Evolutionary conservation across 257 asterid species (phyloP).

Genomic region (Jacaranda mimosifolia): DNA sequence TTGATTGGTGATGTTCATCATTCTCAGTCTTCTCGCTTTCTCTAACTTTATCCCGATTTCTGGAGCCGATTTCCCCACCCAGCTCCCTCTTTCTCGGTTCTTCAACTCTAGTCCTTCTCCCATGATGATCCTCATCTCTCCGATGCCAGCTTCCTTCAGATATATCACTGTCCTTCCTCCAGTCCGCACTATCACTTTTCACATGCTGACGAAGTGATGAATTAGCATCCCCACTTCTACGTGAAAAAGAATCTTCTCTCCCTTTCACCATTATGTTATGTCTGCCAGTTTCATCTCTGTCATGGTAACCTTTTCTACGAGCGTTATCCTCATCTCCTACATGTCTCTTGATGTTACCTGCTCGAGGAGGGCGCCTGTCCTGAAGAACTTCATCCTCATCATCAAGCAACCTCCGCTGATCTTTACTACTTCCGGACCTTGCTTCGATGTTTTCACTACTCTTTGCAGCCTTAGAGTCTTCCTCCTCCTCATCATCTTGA

Average conservation of each 20-base stretch:
- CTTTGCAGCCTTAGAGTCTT: slow-evolving; percentile 67
- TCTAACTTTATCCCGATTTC: slow-evolving; percentile 60
- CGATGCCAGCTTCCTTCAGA: slow-evolving; percentile 72
- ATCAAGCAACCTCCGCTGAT: slow-evolving; percentile 59
- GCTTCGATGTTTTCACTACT: slow-evolving; percentile 81
- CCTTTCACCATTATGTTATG: slow-evolving; percentile 54
- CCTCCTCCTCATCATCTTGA: slow-evolving; percentile 68
- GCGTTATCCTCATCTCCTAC: slow-evolving; percentile 55
- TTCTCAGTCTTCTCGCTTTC: slow-evolving; percentile 72
- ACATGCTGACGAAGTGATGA: slow-evolving; percentile 49
- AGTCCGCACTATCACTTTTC: slow-evolving; percentile 61
- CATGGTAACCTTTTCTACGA: slow-evolving; percentile 62
- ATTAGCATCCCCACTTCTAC: slow-evolving; percentile 64
- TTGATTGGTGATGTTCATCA: slow-evolving; percentile 65
- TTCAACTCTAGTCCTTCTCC: slow-evolving; percentile 65
- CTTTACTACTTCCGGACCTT: slow-evolving; percentile 81
- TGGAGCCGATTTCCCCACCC: slow-evolving; percentile 64
- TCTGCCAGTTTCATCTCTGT: slow-evolving; percentile 69
- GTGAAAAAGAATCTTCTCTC: slow-evolving; percentile 68
- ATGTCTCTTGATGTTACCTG: slow-evolving; percentile 52
- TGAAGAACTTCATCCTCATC: slow-evolving; percentile 79
- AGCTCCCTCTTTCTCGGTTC: slow-evolving; percentile 72
- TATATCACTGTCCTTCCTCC: slow-evolving; percentile 73
- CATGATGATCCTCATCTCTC: slow-evolving; percentile 70
- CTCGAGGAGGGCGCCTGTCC: slow-evolving; percentile 51